Percentiles rank a stretch among this genome's conserved stretches.
Evolutionary conservation across 2,329 filamentous ascomycete species (phyloP).

Genomic region (Neospermospora avenae): DNA sequence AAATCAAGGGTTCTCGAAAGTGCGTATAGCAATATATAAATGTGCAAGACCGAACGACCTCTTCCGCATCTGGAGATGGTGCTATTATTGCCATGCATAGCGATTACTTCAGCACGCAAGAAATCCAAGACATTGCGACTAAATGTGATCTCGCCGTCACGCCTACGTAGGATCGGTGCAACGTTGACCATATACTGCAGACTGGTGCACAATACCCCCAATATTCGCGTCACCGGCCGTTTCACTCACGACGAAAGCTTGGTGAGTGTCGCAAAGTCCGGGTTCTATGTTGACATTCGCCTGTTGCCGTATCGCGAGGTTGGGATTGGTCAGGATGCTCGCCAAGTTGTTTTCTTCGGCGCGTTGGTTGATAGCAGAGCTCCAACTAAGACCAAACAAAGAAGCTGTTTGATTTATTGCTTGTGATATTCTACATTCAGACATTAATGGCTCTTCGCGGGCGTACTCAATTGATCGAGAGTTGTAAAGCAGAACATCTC

Average conservation of each 20-base stretch:
- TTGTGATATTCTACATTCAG: too few species aligned
- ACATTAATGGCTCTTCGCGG: too few species aligned
- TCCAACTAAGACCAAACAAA: not conserved
- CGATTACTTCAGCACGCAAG: not conserved
- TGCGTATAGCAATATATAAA: not conserved
- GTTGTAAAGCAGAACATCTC: too few species aligned
- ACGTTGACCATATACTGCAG: not conserved
- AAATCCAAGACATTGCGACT: not conserved
- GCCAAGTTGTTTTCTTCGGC: not conserved
- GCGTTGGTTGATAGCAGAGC: too few species aligned
- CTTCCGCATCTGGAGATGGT: not conserved
- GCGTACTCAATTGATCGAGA: too few species aligned
- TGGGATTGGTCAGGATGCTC: not conserved
- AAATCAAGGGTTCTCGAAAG: too few species aligned
- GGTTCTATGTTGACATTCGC: slow-evolving; percentile 1
- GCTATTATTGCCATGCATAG: not conserved
- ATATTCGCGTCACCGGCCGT: not conserved
- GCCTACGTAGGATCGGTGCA: too few species aligned
- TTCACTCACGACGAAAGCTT: not conserved
- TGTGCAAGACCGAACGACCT: not conserved
- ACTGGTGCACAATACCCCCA: not conserved
- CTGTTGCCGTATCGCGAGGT: not conserved
- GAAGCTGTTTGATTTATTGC: too few species aligned
- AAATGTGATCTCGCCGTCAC: too few species aligned
- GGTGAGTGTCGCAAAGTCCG: not conserved